A percentile compares a stretch with the other conserved stretches of the same genome.
Evolutionary conservation across 2,329 filamentous ascomycete species (phyloP).

Genomic region (Pseudofabraea citricarpa): DNA sequence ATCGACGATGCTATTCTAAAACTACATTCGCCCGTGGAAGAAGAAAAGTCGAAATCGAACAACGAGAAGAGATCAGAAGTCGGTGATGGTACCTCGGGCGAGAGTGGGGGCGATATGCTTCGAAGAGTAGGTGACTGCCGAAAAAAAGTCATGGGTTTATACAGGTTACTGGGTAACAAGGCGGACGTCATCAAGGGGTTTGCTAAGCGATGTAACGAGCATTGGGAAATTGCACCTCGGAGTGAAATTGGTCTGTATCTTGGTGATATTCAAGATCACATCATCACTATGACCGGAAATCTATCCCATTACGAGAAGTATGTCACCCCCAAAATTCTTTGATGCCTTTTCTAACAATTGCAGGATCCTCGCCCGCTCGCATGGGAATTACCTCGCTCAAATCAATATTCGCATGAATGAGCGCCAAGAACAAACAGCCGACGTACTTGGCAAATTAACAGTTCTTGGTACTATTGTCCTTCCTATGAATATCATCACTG

Average conservation of each 20-base stretch:
- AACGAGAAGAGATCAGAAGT: conserved; percentile 41
- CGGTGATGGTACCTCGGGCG: conserved; percentile 31
- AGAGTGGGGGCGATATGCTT: conserved; percentile 74
- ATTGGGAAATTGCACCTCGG: conserved; percentile 92
- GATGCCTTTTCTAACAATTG: too few relatives aligned
- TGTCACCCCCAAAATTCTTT: too few relatives aligned
- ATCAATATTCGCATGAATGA: conserved; percentile 99
- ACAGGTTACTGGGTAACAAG: conserved; percentile 90
- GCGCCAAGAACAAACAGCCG: conserved; percentile 89
- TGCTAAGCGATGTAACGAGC: conserved; percentile 95
- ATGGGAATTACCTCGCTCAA: conserved; percentile 97
- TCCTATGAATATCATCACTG: conserved; percentile 98
- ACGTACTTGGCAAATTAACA: conserved; percentile 90
- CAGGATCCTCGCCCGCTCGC: conserved; percentile 83
- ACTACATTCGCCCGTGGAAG: conserved; percentile 59
- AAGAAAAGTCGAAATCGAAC: conserved; percentile 36
- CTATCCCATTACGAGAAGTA: conserved; percentile 94
- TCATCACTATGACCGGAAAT: conserved; percentile 97
- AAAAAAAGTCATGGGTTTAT: conserved; percentile 96
- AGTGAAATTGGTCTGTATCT: conserved; percentile 97
- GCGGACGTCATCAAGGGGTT: conserved; percentile 99
- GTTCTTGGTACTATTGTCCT: conserved; percentile 95
- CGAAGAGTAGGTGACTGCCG: conserved; percentile 87
- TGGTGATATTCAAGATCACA: conserved; percentile 98
- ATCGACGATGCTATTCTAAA: conserved; percentile 89